A percentile compares a stretch with the other conserved stretches of the same genome.
Evolutionary conservation across 2,329 filamentous ascomycete genomes (phyloP).

Genomic region (Aphanoascus verrucosus): DNA sequence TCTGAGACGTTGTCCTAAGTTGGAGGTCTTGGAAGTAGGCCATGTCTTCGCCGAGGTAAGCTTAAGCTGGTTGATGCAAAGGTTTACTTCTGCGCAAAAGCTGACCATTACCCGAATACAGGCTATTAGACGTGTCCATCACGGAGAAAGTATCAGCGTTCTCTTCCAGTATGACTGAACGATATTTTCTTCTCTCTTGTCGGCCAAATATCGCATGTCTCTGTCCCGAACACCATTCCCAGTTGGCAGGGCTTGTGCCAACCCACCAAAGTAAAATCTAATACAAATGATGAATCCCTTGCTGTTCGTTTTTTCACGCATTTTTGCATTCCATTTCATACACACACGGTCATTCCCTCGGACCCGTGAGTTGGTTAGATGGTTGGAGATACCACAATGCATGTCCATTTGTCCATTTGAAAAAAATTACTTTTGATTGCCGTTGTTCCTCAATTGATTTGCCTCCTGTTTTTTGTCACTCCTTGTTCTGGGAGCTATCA

Average conservation of each 20-base stretch:
- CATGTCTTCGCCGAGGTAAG: conserved; percentile 75
- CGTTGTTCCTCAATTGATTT: not conserved
- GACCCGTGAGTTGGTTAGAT: conserved; percentile 3
- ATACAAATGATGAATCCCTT: conserved; percentile 1
- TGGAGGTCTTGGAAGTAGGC: conserved; percentile 84
- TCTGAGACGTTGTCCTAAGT: conserved; percentile 64
- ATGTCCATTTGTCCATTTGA: not conserved
- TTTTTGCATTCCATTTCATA: not conserved
- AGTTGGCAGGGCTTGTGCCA: too few relatives aligned
- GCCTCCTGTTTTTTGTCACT: too few relatives aligned
- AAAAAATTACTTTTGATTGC: not conserved
- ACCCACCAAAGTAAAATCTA: not conserved
- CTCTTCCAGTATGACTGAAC: conserved; percentile 72
- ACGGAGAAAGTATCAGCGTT: conserved; percentile 94
- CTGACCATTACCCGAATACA: conserved; percentile 27
- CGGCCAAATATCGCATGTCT: too few relatives aligned
- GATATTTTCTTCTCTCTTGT: not conserved
- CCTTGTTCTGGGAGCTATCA: too few relatives aligned
- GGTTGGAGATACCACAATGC: not conserved
- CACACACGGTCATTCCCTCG: not conserved
- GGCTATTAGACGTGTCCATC: conserved; percentile 88
- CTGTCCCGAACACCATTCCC: too few relatives aligned
- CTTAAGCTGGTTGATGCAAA: conserved; percentile 10
- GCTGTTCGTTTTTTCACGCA: not conserved
- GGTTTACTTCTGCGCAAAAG: conserved; percentile 16